Evolutionary conservation across 1,139 yeast genomes (phyloP), one percentile per base, ranked within the genome.

Genomic region (Lodderomyces parapsilosis): DNA sequence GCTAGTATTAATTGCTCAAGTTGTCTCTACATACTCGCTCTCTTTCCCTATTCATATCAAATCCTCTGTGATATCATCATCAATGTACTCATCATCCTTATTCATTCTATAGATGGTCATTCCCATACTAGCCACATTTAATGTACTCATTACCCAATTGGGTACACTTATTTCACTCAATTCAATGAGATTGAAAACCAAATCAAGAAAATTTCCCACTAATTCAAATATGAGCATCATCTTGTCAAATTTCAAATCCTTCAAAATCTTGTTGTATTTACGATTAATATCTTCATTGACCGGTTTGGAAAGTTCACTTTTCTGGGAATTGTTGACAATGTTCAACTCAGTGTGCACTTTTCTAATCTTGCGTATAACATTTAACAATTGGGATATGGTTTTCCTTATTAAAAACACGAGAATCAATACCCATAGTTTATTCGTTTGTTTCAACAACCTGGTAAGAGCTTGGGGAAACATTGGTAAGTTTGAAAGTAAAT

Each of bases 41-140:
- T 4, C 17, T n/a, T 15, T 6, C 11, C n/a, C 17, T n/a, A 6
- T 30, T 18, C 52, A 69, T 49, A 72, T 64, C 48, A 73, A 59
- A 46, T 73, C 78, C 44, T 72, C 76, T 17, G 73, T 61, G 11
- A 73, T 66, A 49, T 72, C 77, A 53, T 72, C 78, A 52, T 73
- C 78, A 28, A 65, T 52, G 49, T 73, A 73, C 56, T 73, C 78
- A 48, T 73, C 78, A 50, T 73, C 78, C 55, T 73, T 73, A 58
- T 72, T 73, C 78, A 73, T 73, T 61, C 78, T 69, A 60, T 73
- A 73, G 36, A 73, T 59, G 10, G 78, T 71, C 78, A 73, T 73
- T 43, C 63, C 65, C 78, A 73, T 72, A 50, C 76, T 70, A 27
- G 76, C 65, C 41, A 69, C 59, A 49, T 72, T 73, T 60, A 73